Evolutionary conservation across 768 basidiomycete species (phyloP).

Genomic region (Lactarius tabidus): DNA sequence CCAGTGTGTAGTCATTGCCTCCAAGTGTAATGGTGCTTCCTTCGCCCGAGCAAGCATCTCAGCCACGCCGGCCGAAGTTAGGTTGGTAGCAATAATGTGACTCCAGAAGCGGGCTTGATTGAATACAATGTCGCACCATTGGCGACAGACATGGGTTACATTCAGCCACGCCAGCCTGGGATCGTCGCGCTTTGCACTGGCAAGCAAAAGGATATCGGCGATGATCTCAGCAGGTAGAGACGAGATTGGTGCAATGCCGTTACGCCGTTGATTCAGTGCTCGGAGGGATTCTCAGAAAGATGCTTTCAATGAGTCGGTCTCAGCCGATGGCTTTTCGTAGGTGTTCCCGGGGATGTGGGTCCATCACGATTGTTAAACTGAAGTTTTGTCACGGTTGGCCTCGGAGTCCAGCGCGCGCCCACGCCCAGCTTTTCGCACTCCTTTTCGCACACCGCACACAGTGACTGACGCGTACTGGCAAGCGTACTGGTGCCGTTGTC

Average conservation of each 20-base stretch:
- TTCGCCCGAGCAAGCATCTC: constrained; percentile 14
- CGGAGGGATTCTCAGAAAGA: background rate
- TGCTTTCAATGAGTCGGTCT: no score
- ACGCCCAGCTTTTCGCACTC: no score
- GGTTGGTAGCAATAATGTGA: background rate
- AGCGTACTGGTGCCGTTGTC: no score
- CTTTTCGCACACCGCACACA: no score
- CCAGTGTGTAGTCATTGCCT: background rate
- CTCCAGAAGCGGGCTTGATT: background rate
- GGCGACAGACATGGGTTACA: background rate
- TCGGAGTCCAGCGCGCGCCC: no score
- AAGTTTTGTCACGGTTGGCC: no score
- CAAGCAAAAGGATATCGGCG: background rate
- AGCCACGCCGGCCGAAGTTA: background rate
- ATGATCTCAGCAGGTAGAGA: background rate
- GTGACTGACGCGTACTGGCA: no score
- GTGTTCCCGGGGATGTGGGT: no score
- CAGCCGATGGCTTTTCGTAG: no score
- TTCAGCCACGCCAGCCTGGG: no score
- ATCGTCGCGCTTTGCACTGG: no score
- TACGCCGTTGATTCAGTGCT: background rate
- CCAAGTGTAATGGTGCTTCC: constrained; percentile 4
- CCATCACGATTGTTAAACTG: no score
- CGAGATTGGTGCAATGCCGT: background rate
- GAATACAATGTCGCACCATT: background rate